Percentiles rank a stretch among this genome's conserved stretches.
Evolutionary conservation across 2,329 filamentous ascomycete species (phyloP).

Genomic region (Apiospora kogelbergensis): DNA sequence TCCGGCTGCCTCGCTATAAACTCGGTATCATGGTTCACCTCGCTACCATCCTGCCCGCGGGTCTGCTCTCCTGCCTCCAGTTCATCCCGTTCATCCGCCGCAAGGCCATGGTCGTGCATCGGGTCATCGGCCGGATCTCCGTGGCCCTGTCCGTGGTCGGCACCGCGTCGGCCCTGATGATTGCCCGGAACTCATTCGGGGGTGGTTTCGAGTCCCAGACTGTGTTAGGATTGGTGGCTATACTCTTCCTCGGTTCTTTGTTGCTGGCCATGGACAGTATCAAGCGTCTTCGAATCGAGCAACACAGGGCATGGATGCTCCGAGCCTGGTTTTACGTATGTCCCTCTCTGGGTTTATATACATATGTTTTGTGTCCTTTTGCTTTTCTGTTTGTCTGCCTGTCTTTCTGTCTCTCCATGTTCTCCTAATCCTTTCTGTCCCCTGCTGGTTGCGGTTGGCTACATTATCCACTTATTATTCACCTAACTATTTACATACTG

Average conservation of each 20-base stretch:
- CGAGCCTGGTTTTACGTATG: conserved; percentile 50
- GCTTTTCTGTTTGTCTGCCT: no score
- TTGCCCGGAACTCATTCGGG: conserved; percentile 51
- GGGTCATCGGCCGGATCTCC: conserved; percentile 58
- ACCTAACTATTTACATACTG: no score
- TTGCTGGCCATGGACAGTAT: conserved; percentile 55
- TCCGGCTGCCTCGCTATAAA: conserved; percentile 19
- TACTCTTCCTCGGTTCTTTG: conserved; percentile 44
- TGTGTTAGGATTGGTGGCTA: conserved; percentile 40
- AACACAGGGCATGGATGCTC: conserved; percentile 66
- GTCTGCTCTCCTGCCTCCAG: conserved; percentile 41
- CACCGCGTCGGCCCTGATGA: conserved; percentile 53
- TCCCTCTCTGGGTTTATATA: background rate
- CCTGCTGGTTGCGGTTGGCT: no score
- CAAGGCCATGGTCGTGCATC: conserved; percentile 50
- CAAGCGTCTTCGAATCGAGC: conserved; percentile 60
- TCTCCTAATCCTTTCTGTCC: no score
- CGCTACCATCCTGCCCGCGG: conserved; percentile 39
- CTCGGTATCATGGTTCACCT: conserved; percentile 44
- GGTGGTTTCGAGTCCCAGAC: conserved; percentile 52
- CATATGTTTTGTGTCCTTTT: no score
- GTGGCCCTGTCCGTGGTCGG: conserved; percentile 46
- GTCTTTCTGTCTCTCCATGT: no score
- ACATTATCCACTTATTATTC: no score
- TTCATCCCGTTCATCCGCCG: conserved; percentile 45